Conservation (phyloP, 2,329 filamentous ascomycete genomes). For the Aspergillus novoparasiticus region DNA sequence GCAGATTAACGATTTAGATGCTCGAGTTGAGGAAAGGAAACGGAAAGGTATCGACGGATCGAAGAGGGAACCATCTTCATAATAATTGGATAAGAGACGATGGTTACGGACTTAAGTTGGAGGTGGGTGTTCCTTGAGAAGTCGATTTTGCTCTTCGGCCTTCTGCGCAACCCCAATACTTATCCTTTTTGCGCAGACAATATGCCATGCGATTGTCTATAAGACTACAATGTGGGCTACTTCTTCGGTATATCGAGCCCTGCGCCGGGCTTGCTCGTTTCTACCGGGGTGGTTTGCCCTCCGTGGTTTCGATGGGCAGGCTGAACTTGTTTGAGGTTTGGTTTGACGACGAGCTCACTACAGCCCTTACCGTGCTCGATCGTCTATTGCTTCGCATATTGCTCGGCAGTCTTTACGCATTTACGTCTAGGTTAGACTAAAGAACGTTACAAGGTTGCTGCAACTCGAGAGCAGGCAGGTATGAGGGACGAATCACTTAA, state of each 20-base stretch:
- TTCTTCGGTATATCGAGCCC: background rate
- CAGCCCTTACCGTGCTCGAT: background rate
- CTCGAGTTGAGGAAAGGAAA: slow-evolving; percentile 43
- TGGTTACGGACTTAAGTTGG: slow-evolving; percentile 2
- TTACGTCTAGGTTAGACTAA: background rate
- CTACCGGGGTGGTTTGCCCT: background rate
- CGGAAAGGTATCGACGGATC: slow-evolving; percentile 36
- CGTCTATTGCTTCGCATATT: background rate
- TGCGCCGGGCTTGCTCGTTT: background rate
- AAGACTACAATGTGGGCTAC: background rate
- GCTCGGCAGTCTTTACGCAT: background rate
- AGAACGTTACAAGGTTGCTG: background rate
- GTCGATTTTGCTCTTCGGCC: background rate
- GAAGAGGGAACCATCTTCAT: slow-evolving; percentile 28
- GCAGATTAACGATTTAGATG: slow-evolving; percentile 57
- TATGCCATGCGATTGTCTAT: background rate
- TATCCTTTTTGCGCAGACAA: background rate
- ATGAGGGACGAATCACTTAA: background rate
- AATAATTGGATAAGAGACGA: slow-evolving; percentile 12
- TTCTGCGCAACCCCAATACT: background rate
- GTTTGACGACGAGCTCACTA: background rate
- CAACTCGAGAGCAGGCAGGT: background rate
- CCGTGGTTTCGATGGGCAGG: background rate
- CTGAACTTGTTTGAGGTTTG: background rate
- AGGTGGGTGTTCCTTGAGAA: background rate